Conservation (phyloP, 2,329 filamentous ascomycete genomes). For the Neobulgaria alba region DNA sequence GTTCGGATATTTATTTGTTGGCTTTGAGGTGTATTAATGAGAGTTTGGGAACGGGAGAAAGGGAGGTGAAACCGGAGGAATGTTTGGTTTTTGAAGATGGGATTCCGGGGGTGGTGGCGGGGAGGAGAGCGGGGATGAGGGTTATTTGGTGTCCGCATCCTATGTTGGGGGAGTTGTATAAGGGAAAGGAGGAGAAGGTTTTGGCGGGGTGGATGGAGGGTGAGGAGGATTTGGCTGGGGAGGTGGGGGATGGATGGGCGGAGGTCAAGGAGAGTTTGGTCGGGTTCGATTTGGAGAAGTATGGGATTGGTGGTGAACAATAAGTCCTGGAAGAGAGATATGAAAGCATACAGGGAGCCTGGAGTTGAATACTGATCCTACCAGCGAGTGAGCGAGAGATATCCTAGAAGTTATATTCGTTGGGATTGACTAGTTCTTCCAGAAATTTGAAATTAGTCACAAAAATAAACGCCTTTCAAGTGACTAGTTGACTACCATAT, state of each 20-base stretch:
- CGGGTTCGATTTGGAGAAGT: constrained; percentile 13
- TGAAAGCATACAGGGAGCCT: no score
- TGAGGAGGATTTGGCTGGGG: constrained; percentile 34
- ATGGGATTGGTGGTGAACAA: not conserved
- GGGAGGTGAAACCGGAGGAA: constrained; percentile 67
- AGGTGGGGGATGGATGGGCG: constrained; percentile 51
- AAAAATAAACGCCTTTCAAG: no score
- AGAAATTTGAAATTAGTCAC: no score
- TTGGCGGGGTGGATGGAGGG: constrained; percentile 60
- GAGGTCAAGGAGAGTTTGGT: constrained; percentile 43
- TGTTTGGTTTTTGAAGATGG: constrained; percentile 95
- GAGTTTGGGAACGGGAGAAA: constrained; percentile 52
- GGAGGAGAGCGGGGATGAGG: constrained; percentile 85
- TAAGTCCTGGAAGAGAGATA: no score
- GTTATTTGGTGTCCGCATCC: constrained; percentile 87
- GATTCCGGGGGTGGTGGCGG: constrained; percentile 85
- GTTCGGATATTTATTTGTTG: constrained; percentile 87
- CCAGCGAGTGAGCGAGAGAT: no score
- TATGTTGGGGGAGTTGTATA: constrained; percentile 65
- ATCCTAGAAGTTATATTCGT: not conserved
- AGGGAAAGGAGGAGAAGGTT: constrained; percentile 69
- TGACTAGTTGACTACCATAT: no score
- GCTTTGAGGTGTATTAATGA: constrained; percentile 79
- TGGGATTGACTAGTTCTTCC: no score
- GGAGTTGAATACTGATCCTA: no score